Base-by-base conservation (phyloP, 177 flowering plant genomes). In the Vitis hybrid region DNA sequence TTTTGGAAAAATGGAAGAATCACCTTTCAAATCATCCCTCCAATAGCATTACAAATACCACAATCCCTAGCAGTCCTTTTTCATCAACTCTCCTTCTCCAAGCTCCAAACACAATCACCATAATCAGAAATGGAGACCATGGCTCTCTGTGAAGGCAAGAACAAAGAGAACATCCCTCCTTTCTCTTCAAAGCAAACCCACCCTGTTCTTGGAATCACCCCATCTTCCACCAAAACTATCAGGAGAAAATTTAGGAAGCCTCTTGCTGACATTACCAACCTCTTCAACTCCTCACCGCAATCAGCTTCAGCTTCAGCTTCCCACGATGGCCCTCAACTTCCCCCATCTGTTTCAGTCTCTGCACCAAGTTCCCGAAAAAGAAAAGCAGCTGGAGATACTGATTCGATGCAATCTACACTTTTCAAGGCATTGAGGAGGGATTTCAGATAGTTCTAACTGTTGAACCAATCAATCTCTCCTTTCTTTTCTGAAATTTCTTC, bases 261-360 rank as follows among this genome's bases (percentile, higher is more conserved):
- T 11, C 80, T 81, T 56, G 69, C 68, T 11, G 81, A 81, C 23
- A 81, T 79, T 39, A 76, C 84, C 21, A 56, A 74, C 48, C 75
- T 66, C 54, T 60, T 74, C 68, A 52, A 58, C 52, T 64, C 60
- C 54, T 48, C 68, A 6, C 2, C 51, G 23, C 76, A 54, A 18
- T 12, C 19, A 12, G 19, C 11, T 49, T 60, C 58, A 26, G 30
- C 30, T 26, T 39, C 45, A 32, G 56, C 30, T 62, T 13, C 62
- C 18, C 59, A 62, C 0, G 13, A 1, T 39, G 66, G 7, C 67
- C 17, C 52, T 70, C 67, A 21, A 17, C 49, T 23, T 26, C n/a
- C 45, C 9, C 51, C 50, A 10, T 2, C 64, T 50, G 56, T 51
- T n/a, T 2, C 69, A 1, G 56, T 13, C 6, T n/a, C 18, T 18